Conservation (phyloP, 2,329 filamentous ascomycete genomes). For the Talaromyces sp. region DNA sequence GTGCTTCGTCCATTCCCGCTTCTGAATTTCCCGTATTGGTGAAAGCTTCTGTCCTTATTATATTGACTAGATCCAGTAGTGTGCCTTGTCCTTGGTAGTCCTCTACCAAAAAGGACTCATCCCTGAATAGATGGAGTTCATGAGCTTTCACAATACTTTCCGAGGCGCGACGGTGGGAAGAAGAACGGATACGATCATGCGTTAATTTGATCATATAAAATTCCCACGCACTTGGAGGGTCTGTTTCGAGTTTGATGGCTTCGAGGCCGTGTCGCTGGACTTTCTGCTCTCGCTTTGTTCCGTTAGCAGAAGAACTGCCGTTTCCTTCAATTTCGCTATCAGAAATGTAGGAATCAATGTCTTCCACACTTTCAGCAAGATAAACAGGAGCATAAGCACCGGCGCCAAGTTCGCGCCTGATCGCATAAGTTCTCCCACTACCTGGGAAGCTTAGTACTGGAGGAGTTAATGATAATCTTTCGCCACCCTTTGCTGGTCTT, state of each 20-base stretch:
- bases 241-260: constrained; percentile 85
- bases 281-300: constrained; percentile 12
- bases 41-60: constrained; percentile 62
- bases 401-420: constrained; percentile 81
- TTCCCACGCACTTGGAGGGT: constrained; percentile 84
- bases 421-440: constrained; percentile 62
- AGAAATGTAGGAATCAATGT: constrained; percentile 25
- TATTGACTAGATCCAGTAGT: constrained; percentile 88
- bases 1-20: constrained; percentile 77
- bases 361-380: constrained; percentile 69
- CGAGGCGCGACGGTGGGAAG: constrained; percentile 58
- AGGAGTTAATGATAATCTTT: constrained; percentile 58
- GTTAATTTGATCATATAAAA: constrained; percentile 90
- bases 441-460: constrained; percentile 65
- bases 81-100: constrained; percentile 87
- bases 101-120: constrained; percentile 85
- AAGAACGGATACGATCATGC: constrained; percentile 63
- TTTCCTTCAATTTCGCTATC: constrained; percentile 30
- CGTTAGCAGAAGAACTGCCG: constrained; percentile 13
- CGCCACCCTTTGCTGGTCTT: constrained; percentile 42
- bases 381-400: constrained; percentile 96
- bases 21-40: constrained; percentile 45
- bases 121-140: constrained; percentile 84
- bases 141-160: constrained; percentile 77
- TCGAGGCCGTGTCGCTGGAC: constrained; percentile 57